Percentiles rank a stretch among this genome's conserved stretches.
phyloP scores from a whole-genome alignment of 768 basidiomycete species.

The Hericium alpestre region DNA sequence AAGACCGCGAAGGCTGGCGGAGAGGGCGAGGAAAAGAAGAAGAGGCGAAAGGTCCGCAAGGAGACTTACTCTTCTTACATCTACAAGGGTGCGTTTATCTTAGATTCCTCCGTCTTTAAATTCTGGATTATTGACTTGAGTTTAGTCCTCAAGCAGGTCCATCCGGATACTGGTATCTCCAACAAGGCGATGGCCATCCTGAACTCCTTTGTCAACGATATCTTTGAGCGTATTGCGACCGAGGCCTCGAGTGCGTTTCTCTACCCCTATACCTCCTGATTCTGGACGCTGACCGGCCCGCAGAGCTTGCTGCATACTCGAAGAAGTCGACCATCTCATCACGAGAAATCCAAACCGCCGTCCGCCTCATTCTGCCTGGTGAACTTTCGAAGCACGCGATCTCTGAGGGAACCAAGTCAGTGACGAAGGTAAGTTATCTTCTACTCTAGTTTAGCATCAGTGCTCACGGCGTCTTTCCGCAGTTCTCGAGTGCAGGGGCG shows the following conservation, averaged over 20 bases:
- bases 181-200: constrained; percentile 93
- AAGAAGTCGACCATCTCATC: constrained; percentile 99
- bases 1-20: constrained; percentile 44
- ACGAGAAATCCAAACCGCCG: constrained; percentile 94
- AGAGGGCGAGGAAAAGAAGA: constrained; percentile 65
- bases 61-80: constrained; percentile 94
- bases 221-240: constrained; percentile 85
- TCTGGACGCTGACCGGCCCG: neutral
- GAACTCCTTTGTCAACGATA: constrained; percentile 89
- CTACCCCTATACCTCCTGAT: neutral
- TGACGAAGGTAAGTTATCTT: constrained; percentile 39
- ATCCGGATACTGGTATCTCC: constrained; percentile 97
- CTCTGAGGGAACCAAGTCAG: constrained; percentile 81
- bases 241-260: constrained; percentile 68
- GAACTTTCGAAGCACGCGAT: constrained; percentile 98
- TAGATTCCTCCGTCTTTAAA: neutral
- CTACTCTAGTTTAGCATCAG: too few relatives aligned
- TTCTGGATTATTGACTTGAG: constrained; percentile 2
- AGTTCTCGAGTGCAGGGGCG: constrained; percentile 20
- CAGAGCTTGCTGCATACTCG: constrained; percentile 93
- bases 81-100: constrained; percentile 60
- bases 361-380: constrained; percentile 91
- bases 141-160: constrained; percentile 89
- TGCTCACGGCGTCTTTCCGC: neutral
- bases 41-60: constrained; percentile 78